Base-by-base conservation (phyloP, 257 asterid species). In the Solanum virginianum region DNA sequence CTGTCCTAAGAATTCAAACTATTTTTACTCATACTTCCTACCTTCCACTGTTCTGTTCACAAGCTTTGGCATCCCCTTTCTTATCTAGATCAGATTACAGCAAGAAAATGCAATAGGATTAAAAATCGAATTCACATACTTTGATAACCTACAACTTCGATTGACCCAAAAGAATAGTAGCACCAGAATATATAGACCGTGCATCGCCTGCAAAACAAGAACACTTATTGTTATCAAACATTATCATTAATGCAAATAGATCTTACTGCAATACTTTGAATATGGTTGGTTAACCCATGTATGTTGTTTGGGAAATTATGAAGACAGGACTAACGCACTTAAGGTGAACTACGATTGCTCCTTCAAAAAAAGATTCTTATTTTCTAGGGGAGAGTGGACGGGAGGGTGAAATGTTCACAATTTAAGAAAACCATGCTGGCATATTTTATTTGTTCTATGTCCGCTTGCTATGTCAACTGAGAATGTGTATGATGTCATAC, bases 121-220 rank as follows among this genome's bases (percentile, higher is more conserved):
- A 77, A 10, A 51, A 53, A 51, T 5, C 5, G 17, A 51, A 26
- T 29, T 77, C 47, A 26, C 47, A 26, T 22, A 51, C 65, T 5
- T 51, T 4, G 65, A 80, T 5, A 63, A 83, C 17, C 91, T 85
- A 94, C 87, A 95, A 86, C 93, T 88, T 95, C 24, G 98, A 95
- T 56, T 91, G 88, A 62, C 90, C 86, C 85, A 88, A 87, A 54
- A 93, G 84, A 16, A 89, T 87, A 63, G 90, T 94, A 79, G 95
- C 95, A 74, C 85, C 87, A 26, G 87, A 86, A 60, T 92, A 94
- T 26, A 92, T 91, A 2, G 81, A 77, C 54, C 91, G 85, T 3
- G 98, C 97, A 85, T 92, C 98, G 85, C 87, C 99, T 95, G 99
- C 94, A 90, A 32, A 86, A 7, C 43, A 41, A 26, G 51, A 82